A percentile compares a stretch with the other conserved stretches of the same genome.
These are phyloP conservation scores for Trichoderma gracile DNA, from an alignment of 2,329 filamentous ascomycete genomes.

Conservation along the genomic window DNA sequence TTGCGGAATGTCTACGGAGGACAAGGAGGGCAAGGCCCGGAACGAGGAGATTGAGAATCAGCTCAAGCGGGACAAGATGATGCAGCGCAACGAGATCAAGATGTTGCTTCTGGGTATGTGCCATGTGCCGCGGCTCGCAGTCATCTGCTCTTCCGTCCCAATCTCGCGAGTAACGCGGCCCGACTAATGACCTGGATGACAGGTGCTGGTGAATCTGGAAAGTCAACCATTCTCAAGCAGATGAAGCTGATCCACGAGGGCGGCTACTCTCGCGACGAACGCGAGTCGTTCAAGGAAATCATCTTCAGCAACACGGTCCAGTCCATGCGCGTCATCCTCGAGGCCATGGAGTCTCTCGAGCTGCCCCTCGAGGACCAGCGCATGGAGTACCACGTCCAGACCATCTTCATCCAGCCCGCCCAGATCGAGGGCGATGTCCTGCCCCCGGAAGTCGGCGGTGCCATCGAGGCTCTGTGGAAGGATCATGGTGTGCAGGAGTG, in stretches of 20 bases:
- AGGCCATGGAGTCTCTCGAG: constrained; percentile 69
- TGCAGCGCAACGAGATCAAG: constrained; percentile 99
- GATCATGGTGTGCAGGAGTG: constrained; percentile 91
- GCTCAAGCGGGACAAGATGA: constrained; percentile 96
- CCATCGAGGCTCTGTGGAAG: constrained; percentile 90
- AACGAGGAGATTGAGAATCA: constrained; percentile 99
- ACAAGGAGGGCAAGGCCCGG: constrained; percentile 99
- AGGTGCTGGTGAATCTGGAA: constrained; percentile 94
- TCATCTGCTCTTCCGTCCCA: neutral
- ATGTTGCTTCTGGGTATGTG: constrained; percentile 90
- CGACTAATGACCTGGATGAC: constrained; percentile 25
- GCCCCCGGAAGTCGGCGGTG: constrained; percentile 89
- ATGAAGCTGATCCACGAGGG: constrained; percentile 99
- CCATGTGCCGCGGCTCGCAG: neutral
- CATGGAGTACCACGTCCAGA: constrained; percentile 96
- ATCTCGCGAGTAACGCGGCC: neutral
- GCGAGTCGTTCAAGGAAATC: constrained; percentile 70
- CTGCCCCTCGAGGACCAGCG: constrained; percentile 87
- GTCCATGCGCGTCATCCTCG: constrained; percentile 68
- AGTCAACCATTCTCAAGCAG: constrained; percentile 97
- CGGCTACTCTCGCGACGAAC: constrained; percentile 90
- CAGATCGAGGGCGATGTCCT: constrained; percentile 95
- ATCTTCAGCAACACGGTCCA: constrained; percentile 71
- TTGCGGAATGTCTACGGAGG: constrained; percentile 99
- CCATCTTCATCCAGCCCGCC: constrained; percentile 96